Evolutionary conservation across 192 early-diverging fungal species (phyloP).

Genomic region (Coemansia sp.): DNA sequence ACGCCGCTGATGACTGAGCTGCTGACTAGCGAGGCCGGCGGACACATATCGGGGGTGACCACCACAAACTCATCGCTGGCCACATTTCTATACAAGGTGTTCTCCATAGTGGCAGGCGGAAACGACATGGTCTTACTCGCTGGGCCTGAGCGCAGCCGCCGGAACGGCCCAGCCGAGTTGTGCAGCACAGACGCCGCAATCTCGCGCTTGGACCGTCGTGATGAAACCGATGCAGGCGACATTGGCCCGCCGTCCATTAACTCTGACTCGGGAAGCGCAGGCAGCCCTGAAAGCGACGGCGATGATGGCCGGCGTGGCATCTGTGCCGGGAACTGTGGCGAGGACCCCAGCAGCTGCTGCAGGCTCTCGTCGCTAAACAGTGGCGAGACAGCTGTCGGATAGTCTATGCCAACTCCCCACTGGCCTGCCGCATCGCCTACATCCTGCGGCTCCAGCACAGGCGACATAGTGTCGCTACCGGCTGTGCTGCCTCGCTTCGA

Average conservation of each 20-base stretch:
- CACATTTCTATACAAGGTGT: constrained; percentile 8
- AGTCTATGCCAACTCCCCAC: constrained; percentile 44
- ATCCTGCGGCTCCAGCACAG: constrained; percentile 29
- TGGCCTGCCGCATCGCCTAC: constrained; percentile 1
- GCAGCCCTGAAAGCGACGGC: constrained; percentile 1
- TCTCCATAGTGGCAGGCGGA: constrained; percentile 28
- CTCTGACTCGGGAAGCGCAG: constrained; percentile 4
- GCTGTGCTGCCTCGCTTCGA: constrained; percentile 40
- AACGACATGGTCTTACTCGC: constrained; percentile 44
- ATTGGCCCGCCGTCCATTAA: constrained; percentile 1
- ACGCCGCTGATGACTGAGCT: constrained; percentile 54
- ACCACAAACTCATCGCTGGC: constrained; percentile 50
- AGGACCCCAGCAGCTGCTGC: constrained; percentile 46
- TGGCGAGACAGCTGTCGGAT: constrained; percentile 37
- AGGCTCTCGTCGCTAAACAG: constrained; percentile 50
- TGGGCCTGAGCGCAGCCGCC: constrained; percentile 34
- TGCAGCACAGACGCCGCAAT: constrained; percentile 46
- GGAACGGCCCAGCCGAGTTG: constrained; percentile 45
- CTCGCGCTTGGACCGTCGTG: constrained; percentile 47
- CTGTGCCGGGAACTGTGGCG: constrained; percentile 25
- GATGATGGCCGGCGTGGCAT: constrained; percentile 5
- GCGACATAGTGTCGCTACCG: constrained; percentile 33
- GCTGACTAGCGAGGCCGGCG: constrained; percentile 49
- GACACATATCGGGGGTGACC: constrained; percentile 52
- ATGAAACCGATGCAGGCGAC: constrained; percentile 20